phyloP scores from a whole-genome alignment of 441 rosid species.

The Metrosideros polymorpha region DNA sequence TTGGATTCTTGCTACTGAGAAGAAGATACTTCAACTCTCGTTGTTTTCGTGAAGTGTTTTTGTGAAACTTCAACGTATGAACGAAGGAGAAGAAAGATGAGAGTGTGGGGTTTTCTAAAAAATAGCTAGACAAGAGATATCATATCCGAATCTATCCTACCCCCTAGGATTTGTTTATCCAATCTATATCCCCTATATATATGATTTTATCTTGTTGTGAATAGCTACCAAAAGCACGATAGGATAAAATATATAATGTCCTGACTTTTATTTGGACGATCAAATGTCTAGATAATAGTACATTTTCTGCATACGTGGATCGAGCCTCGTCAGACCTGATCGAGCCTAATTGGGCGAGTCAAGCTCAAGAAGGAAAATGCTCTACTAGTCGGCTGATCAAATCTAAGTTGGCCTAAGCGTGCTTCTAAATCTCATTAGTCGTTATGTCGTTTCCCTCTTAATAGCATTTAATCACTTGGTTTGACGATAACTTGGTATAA shows the following conservation, averaged over 20 bases:
- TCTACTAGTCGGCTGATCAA: neutral
- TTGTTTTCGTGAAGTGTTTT: neutral
- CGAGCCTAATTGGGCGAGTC: neutral
- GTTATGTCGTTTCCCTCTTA: neutral
- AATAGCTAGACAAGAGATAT: no score
- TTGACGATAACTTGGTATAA: neutral
- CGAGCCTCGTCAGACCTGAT: rapidly evolving
- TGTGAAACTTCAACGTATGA: neutral
- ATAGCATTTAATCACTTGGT: rapidly evolving
- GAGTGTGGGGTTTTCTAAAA: rapidly evolving
- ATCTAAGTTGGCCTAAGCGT: neutral
- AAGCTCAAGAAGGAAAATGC: neutral
- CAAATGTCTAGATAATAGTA: no score
- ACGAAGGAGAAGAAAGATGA: neutral
- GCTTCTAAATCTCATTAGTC: no score
- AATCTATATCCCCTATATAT: no score
- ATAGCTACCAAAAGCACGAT: no score
- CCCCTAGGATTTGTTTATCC: no score
- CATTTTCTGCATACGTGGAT: neutral
- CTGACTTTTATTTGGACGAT: no score
- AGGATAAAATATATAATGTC: no score
- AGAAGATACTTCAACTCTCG: no score
- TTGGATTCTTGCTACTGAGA: neutral
- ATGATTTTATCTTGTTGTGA: no score
- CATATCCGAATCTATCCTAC: rapidly evolving